phyloP scores from a whole-genome alignment of 345 rosid species.

The Pistacia atlantica region DNA sequence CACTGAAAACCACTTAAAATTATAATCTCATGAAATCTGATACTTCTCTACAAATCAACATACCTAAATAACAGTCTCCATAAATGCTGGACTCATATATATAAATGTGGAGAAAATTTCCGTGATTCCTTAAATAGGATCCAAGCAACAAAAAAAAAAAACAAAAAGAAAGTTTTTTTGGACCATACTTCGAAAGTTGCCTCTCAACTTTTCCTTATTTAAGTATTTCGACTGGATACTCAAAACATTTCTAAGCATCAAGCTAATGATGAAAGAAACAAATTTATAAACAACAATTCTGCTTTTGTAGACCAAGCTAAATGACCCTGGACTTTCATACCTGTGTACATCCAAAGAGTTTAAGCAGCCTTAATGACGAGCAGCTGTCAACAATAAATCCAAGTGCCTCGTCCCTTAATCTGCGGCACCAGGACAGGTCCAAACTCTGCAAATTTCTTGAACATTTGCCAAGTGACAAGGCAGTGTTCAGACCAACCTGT shows the following conservation, averaged over 20 bases:
- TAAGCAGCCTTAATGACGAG: slow-evolving; percentile 47
- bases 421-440: slow-evolving; percentile 72
- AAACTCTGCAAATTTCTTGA: slow-evolving; percentile 45
- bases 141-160: neutral
- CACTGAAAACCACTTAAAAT: neutral
- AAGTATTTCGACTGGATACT: neutral
- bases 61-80: neutral
- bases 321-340: slow-evolving; percentile 27
- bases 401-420: slow-evolving; percentile 48
- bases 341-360: slow-evolving; percentile 68
- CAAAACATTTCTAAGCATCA: neutral
- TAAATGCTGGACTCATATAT: neutral
- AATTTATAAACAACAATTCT: neutral
- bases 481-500: slow-evolving; percentile 55
- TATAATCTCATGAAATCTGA: neutral
- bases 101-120: neutral
- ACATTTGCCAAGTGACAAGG: slow-evolving; percentile 43
- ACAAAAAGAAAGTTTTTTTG: neutral
- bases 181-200: neutral
- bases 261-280: neutral
- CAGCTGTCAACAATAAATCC: slow-evolving; percentile 53
- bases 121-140: neutral
- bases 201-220: neutral
- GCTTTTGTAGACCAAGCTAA: neutral
- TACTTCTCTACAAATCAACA: neutral